Evolutionary conservation across 2,329 filamentous ascomycete genomes (phyloP).

Genomic region (Paramyrothecium roridum): DNA sequence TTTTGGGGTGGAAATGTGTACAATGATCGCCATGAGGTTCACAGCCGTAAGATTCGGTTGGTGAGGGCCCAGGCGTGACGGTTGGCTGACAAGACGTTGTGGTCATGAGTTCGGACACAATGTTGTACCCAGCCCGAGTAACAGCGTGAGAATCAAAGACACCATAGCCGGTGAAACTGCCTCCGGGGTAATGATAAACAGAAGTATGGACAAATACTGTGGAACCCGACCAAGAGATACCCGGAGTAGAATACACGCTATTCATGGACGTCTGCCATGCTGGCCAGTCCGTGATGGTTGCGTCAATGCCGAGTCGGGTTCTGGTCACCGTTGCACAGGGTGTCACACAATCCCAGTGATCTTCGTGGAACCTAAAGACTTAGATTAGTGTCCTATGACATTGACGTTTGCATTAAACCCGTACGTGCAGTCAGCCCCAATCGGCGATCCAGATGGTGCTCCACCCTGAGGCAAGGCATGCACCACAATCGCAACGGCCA

Average conservation of each 20-base stretch:
- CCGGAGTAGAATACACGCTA: slow-evolving; percentile 13
- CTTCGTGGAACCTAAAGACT: not conserved
- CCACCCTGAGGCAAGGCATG: not conserved
- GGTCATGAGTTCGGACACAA: slow-evolving; percentile 8
- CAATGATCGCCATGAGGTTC: slow-evolving; percentile 4
- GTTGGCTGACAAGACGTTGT: slow-evolving; percentile 7
- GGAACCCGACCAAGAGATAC: slow-evolving; percentile 11
- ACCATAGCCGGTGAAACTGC: slow-evolving; percentile 15
- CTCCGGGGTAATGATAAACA: slow-evolving; percentile 6
- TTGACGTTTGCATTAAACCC: not conserved
- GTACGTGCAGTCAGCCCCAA: not conserved
- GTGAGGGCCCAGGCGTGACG: slow-evolving; percentile 4
- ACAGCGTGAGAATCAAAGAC: slow-evolving; percentile 15
- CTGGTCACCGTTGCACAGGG: slow-evolving; percentile 5
- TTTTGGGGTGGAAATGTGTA: not conserved
- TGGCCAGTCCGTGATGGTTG: slow-evolving; percentile 12
- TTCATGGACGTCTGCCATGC: slow-evolving; percentile 15
- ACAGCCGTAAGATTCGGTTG: slow-evolving; percentile 6
- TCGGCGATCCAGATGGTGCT: not conserved
- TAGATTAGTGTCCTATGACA: not conserved
- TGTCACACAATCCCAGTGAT: not conserved
- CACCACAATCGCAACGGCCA: not conserved
- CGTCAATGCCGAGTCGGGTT: slow-evolving; percentile 16
- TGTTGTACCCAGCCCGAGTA: slow-evolving; percentile 13
- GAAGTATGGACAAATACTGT: slow-evolving; percentile 13